phyloP scores from a whole-genome alignment of 768 basidiomycete species.

The Artomyces pyxidatus region DNA sequence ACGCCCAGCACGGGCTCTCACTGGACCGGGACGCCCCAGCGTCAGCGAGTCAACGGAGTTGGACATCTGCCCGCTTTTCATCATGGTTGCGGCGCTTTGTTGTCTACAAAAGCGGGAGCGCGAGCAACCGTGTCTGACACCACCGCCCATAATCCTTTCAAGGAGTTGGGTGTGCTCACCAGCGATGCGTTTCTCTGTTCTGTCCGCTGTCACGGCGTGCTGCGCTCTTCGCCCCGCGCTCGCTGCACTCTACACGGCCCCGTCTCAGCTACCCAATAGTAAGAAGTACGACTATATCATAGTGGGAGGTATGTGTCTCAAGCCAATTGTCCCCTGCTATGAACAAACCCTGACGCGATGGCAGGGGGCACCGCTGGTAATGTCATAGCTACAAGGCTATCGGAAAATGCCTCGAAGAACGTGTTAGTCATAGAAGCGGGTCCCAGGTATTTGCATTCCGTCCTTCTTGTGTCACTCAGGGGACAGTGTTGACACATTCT shows the following conservation, averaged over 20 bases:
- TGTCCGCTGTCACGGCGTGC: background rate
- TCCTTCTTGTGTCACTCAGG: too few species aligned
- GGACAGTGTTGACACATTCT: too few species aligned
- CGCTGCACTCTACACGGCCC: constrained; percentile 5
- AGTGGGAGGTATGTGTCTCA: constrained; percentile 22
- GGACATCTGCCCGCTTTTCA: too few species aligned
- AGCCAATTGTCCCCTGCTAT: background rate
- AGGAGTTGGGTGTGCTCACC: too few species aligned
- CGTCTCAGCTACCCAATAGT: constrained; percentile 2
- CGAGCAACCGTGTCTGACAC: too few species aligned
- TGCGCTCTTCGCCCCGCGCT: background rate
- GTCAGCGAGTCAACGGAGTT: too few species aligned
- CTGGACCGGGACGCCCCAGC: too few species aligned
- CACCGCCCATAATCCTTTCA: too few species aligned
- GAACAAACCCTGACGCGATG: background rate
- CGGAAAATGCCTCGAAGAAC: constrained; percentile 27
- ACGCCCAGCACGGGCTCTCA: too few species aligned
- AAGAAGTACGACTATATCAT: constrained; percentile 33
- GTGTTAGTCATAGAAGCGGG: constrained; percentile 28
- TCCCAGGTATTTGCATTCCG: too few species aligned
- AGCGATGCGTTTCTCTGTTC: background rate
- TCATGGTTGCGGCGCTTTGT: too few species aligned
- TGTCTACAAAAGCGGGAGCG: too few species aligned
- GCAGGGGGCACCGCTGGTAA: constrained; percentile 30
- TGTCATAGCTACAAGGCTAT: constrained; percentile 30